phyloP scores from a whole-genome alignment of 2,329 filamentous ascomycete species.

The Neurospora sp. region DNA sequence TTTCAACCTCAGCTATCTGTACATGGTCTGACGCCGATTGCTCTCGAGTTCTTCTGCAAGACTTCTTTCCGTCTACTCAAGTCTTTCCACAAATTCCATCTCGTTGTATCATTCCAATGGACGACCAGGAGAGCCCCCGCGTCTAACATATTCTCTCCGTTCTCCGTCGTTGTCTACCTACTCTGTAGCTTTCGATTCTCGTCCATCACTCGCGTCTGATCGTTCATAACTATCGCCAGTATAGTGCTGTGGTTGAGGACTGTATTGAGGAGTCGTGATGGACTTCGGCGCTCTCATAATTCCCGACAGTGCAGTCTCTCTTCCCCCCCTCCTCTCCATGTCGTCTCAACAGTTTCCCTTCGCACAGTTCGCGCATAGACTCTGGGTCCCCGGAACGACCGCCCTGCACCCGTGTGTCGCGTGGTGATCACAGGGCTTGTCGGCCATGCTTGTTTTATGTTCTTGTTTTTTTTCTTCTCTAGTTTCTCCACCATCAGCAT shows the following conservation, averaged over 20 bases:
- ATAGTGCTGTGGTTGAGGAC: not conserved
- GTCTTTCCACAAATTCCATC: not conserved
- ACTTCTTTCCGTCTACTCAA: not conserved
- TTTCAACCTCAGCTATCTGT: not conserved
- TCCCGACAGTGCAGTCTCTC: not conserved
- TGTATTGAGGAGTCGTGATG: not conserved
- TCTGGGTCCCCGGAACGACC: constrained; percentile 11
- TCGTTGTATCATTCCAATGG: not conserved
- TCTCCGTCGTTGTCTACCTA: not conserved
- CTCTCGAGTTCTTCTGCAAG: not conserved
- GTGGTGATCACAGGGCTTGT: constrained; percentile 15
- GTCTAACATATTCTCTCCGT: not conserved
- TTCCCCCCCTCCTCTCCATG: not conserved
- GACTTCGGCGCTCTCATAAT: not conserved
- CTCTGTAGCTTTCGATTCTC: not conserved
- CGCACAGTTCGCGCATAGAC: constrained; percentile 10
- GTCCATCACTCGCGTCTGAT: not conserved
- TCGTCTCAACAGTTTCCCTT: not conserved
- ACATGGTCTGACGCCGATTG: not conserved
- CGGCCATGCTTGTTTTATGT: constrained; percentile 5
- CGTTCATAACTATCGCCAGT: not conserved
- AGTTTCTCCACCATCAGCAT: not conserved
- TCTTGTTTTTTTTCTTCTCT: not conserved
- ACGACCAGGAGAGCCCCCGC: not conserved
- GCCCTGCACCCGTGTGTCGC: constrained; percentile 10